phyloP scores from a whole-genome alignment of 768 basidiomycete species.

The Kwoniella sp. region DNA sequence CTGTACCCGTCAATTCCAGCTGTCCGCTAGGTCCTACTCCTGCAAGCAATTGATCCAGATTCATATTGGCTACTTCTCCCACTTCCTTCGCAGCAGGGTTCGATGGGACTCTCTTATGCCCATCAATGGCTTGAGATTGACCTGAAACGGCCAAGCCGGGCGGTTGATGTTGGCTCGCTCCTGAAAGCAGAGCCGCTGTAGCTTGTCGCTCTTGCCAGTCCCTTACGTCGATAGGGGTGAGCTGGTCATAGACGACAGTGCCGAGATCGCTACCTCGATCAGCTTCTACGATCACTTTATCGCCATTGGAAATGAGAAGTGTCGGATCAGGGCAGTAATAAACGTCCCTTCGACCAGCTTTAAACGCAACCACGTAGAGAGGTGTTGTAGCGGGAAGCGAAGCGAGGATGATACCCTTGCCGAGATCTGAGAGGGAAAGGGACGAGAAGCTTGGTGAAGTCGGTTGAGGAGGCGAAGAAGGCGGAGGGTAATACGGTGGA shows the following conservation, averaged over 20 bases:
- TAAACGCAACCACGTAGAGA: conserved; percentile 97
- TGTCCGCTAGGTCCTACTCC: conserved; percentile 44
- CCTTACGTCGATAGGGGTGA: conserved; percentile 86
- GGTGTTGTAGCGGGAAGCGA: conserved; percentile 79
- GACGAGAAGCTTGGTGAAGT: conserved; percentile 45
- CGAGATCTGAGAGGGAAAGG: conserved; percentile 60
- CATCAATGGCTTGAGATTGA: neutral
- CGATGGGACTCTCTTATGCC: conserved; percentile 2
- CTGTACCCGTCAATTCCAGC: conserved; percentile 23
- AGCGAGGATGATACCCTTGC: conserved; percentile 84
- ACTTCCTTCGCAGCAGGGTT: conserved; percentile 10
- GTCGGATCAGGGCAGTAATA: conserved; percentile 80
- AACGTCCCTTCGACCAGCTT: conserved; percentile 90
- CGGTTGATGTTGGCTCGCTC: conserved; percentile 50
- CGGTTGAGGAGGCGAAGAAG: conserved; percentile 16
- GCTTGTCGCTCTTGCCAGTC: conserved; percentile 81
- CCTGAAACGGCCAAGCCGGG: conserved; percentile 34
- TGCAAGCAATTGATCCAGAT: conserved; percentile 32
- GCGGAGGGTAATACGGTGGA: conserved; percentile 13
- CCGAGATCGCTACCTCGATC: conserved; percentile 93
- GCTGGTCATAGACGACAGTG: conserved; percentile 79
- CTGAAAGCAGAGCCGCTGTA: conserved; percentile 58
- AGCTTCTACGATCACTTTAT: conserved; percentile 94
- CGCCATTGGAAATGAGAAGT: conserved; percentile 73
- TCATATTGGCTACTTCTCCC: conserved; percentile 31